Evolutionary conservation across 148 eudicot species (phyloP).

Genomic region (Selenicereus undatus): DNA sequence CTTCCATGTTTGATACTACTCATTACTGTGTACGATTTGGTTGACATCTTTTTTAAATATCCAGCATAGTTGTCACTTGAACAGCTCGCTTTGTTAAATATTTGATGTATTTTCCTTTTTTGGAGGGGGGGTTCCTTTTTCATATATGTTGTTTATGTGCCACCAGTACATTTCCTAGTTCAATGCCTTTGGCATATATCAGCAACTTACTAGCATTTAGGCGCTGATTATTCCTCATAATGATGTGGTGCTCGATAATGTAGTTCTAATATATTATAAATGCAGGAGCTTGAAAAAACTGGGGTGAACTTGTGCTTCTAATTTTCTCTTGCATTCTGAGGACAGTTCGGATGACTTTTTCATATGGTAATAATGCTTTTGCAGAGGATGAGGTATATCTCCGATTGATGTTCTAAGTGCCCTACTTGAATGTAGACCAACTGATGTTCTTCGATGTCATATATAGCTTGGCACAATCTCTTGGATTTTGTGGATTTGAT

Average conservation of each 20-base stretch:
- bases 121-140: neutral
- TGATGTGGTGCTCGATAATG: neutral
- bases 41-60: neutral
- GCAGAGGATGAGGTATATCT: too few relatives aligned
- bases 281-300: conserved; percentile 5
- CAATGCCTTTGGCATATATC: neutral
- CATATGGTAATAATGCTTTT: too few relatives aligned
- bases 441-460: too few relatives aligned
- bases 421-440: too few relatives aligned
- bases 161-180: neutral
- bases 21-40: neutral
- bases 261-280: neutral
- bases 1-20: neutral
- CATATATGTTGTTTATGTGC: neutral
- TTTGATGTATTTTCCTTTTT: too few relatives aligned
- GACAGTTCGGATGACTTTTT: too few relatives aligned
- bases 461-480: too few relatives aligned
- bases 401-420: too few relatives aligned
- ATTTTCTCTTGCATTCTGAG: too few relatives aligned
- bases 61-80: too few relatives aligned
- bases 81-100: neutral
- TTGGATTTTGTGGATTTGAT: too few relatives aligned
- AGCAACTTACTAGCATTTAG: neutral
- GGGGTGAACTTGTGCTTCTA: too few relatives aligned
- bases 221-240: neutral